phyloP scores from a whole-genome alignment of 208 protist genomes.

The Leishmania gerbilli region DNA sequence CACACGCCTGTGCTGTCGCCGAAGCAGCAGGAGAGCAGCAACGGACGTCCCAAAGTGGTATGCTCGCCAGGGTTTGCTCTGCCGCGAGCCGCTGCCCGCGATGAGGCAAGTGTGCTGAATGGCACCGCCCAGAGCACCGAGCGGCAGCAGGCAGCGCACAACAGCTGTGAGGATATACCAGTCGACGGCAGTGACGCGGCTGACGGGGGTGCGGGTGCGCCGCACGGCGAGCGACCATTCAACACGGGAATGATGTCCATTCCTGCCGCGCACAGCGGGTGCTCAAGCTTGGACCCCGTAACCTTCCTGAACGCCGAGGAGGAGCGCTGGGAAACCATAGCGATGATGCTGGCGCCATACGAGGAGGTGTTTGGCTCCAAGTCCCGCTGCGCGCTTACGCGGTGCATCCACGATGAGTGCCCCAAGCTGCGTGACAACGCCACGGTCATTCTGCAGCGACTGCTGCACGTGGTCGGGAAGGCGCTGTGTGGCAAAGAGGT shows the following conservation, averaged over 20 bases:
- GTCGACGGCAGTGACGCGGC: background rate
- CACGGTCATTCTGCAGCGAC: constrained; percentile 28
- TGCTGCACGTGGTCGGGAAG: constrained; percentile 42
- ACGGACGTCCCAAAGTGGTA: background rate
- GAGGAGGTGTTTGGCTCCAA: constrained; percentile 46
- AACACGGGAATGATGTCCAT: background rate
- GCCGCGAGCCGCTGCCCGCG: background rate
- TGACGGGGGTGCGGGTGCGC: background rate
- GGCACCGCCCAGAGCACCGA: background rate
- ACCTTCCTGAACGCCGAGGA: constrained; percentile 49
- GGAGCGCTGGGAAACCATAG: constrained; percentile 35
- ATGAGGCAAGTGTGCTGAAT: background rate
- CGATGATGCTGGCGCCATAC: constrained; percentile 42
- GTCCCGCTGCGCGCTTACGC: constrained; percentile 43
- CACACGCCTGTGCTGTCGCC: background rate
- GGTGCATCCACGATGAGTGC: constrained; percentile 47
- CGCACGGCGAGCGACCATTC: background rate
- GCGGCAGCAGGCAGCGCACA: no score
- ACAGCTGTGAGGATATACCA: background rate
- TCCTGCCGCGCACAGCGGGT: constrained; percentile 17
- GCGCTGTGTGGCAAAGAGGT: constrained; percentile 37
- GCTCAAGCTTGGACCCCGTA: constrained; percentile 31
- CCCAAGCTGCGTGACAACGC: constrained; percentile 28
- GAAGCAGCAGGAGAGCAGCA: background rate
- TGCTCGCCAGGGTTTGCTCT: background rate